Conservation (phyloP, 495 filamentous ascomycete species). For the Achaetomiella virescens region DNA sequence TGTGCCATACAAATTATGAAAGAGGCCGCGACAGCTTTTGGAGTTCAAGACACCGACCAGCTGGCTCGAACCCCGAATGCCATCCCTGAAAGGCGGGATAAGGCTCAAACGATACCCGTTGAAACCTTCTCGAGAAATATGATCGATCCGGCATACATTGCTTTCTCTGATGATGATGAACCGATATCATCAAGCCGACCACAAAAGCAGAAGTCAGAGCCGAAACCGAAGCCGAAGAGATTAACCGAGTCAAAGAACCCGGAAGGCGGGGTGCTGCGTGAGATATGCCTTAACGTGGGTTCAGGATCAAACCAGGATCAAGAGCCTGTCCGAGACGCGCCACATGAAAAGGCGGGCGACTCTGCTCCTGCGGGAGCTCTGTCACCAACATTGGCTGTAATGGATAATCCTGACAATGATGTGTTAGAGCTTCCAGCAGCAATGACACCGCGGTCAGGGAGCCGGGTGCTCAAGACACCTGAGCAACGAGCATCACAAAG, state of each 20-base stretch:
- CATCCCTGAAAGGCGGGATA: not conserved
- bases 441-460: no score
- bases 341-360: not conserved
- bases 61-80: not conserved
- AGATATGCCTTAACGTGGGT: not conserved
- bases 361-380: not conserved
- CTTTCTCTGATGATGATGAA: constrained; percentile 40
- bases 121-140: constrained; percentile 28
- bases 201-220: not conserved
- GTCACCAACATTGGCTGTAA: not conserved
- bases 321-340: not conserved
- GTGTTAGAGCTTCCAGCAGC: not conserved
- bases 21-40: no score
- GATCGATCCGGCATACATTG: constrained; percentile 32
- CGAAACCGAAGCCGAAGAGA: not conserved
- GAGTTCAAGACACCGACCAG: not conserved
- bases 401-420: not conserved
- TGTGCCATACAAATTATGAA: no score
- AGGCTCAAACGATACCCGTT: not conserved
- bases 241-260: not conserved
- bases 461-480: not conserved
- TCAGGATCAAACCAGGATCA: not conserved
- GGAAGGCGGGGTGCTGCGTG: not conserved
- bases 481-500: not conserved
- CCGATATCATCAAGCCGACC: constrained; percentile 14